A percentile compares a stretch with the other conserved stretches of the same genome.
These are phyloP conservation scores for Hortaea werneckii DNA, from an alignment of 2,329 filamentous ascomycete genomes.

Conservation along the genomic window DNA sequence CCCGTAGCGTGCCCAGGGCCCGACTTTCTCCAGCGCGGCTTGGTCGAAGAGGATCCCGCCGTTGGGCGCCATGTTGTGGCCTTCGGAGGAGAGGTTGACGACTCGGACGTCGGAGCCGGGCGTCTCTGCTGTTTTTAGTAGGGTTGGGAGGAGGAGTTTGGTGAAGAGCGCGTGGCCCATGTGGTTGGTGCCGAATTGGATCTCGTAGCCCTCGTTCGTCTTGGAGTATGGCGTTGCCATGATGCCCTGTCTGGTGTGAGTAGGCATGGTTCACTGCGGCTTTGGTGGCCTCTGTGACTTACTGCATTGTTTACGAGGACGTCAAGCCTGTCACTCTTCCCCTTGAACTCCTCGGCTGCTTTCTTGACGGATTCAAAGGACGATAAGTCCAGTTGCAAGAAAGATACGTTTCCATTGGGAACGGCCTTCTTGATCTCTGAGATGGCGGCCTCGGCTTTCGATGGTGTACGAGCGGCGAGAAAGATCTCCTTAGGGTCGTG, in stretches of 20 bases:
- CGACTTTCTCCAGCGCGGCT: neutral
- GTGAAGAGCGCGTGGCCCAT: conserved; percentile 35
- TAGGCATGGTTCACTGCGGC: neutral
- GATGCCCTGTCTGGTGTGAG: conserved; percentile 12
- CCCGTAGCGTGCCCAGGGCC: conserved; percentile 43
- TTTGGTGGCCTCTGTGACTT: neutral
- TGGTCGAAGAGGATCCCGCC: neutral
- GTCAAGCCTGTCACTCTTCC: conserved; percentile 32
- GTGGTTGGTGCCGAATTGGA: conserved; percentile 6
- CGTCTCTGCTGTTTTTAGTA: conserved; percentile 29
- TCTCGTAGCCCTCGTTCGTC: conserved; percentile 22
- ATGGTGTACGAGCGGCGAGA: conserved; percentile 34
- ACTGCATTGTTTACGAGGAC: conserved; percentile 40
- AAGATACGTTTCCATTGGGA: conserved; percentile 26
- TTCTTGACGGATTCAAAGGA: conserved; percentile 31
- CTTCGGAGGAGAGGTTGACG: conserved; percentile 30
- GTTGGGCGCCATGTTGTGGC: conserved; percentile 7
- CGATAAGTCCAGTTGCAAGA: conserved; percentile 33
- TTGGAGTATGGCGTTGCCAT: conserved; percentile 25
- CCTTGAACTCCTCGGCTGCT: conserved; percentile 29
- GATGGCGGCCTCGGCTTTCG: conserved; percentile 32
- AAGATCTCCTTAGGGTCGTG: conserved; percentile 37
- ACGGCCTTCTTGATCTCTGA: conserved; percentile 8
- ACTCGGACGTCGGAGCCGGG: conserved; percentile 34
- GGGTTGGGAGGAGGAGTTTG: conserved; percentile 28